Conservation (phyloP, 805 yeast species). For the Lipomyces orientalis region DNA sequence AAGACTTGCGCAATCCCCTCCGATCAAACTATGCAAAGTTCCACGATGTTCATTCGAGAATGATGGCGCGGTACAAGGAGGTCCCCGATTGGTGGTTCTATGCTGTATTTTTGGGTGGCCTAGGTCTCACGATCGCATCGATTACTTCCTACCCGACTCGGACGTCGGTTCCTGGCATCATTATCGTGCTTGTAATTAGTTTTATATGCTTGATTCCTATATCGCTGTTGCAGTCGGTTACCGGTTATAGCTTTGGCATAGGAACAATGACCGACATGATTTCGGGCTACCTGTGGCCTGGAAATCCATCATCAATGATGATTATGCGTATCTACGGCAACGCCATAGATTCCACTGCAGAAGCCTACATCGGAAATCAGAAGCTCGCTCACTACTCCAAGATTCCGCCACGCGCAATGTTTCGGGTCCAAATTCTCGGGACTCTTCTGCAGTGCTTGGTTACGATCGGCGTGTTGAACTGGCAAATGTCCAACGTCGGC, state of each 20-base stretch:
- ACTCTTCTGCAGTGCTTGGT: conserved; percentile 54
- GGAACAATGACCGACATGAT: conserved; percentile 68
- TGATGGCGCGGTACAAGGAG: too few relatives aligned
- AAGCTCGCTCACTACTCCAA: conserved; percentile 70
- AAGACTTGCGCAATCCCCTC: too few relatives aligned
- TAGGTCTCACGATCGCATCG: too few relatives aligned
- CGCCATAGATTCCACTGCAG: conserved; percentile 59
- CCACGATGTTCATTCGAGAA: too few relatives aligned
- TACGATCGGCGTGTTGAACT: conserved; percentile 50
- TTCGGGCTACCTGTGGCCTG: conserved; percentile 68
- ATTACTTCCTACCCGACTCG: too few relatives aligned
- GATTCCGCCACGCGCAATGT: conserved; percentile 64
- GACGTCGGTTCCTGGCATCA: too few relatives aligned
- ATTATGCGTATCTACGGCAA: conserved; percentile 65
- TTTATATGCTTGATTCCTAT: conserved; percentile 56
- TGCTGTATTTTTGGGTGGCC: too few relatives aligned
- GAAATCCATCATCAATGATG: conserved; percentile 66
- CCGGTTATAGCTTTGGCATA: conserved; percentile 64
- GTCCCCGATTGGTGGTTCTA: too few relatives aligned
- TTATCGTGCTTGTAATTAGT: too few relatives aligned
- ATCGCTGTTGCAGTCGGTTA: conserved; percentile 64
- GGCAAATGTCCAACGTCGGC: conserved; percentile 49
- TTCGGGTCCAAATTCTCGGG: conserved; percentile 56
- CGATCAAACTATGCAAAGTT: too few relatives aligned
- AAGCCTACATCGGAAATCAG: conserved; percentile 59